Evolutionary conservation across 345 rosid genomes (phyloP).

Genomic region (Acer saccharum): DNA sequence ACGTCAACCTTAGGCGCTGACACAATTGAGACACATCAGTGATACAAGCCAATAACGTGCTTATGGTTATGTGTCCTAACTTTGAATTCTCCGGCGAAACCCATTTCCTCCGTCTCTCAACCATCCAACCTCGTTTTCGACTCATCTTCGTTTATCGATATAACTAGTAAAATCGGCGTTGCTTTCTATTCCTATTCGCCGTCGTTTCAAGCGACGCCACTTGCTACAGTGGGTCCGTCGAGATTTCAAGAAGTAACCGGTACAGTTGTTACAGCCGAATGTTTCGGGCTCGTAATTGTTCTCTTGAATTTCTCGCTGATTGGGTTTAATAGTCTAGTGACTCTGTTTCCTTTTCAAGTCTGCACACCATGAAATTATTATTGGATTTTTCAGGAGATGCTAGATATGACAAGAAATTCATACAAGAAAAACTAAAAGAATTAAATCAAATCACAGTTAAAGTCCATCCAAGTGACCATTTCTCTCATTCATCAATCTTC

Average conservation of each 20-base stretch:
- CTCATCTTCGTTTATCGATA: constrained; percentile 33
- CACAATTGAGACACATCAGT: too few relatives aligned
- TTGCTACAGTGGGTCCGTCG: constrained; percentile 78
- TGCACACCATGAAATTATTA: constrained; percentile 10
- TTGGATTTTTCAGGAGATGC: too few relatives aligned
- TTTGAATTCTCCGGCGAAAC: constrained; percentile 69
- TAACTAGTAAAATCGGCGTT: constrained; percentile 22
- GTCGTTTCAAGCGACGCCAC: constrained; percentile 50
- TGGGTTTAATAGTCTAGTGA: constrained; percentile 97
- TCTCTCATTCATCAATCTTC: constrained; percentile 24
- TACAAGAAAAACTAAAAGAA: too few relatives aligned
- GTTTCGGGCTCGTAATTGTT: constrained; percentile 39
- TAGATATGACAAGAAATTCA: too few relatives aligned
- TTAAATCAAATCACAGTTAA: too few relatives aligned
- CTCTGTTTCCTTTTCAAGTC: constrained; percentile 81
- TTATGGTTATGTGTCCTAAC: constrained; percentile 64
- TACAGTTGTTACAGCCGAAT: constrained; percentile 28
- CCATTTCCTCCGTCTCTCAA: constrained; percentile 72
- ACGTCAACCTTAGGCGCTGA: too few relatives aligned
- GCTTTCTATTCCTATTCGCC: constrained; percentile 33
- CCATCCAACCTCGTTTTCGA: constrained; percentile 32
- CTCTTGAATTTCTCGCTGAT: constrained; percentile 79
- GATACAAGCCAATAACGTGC: too few relatives aligned
- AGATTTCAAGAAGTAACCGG: constrained; percentile 35
- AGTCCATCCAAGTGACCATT: too few relatives aligned